phyloP scores from a whole-genome alignment of 148 eudicot species.

The Fallopia convolvulus region DNA sequence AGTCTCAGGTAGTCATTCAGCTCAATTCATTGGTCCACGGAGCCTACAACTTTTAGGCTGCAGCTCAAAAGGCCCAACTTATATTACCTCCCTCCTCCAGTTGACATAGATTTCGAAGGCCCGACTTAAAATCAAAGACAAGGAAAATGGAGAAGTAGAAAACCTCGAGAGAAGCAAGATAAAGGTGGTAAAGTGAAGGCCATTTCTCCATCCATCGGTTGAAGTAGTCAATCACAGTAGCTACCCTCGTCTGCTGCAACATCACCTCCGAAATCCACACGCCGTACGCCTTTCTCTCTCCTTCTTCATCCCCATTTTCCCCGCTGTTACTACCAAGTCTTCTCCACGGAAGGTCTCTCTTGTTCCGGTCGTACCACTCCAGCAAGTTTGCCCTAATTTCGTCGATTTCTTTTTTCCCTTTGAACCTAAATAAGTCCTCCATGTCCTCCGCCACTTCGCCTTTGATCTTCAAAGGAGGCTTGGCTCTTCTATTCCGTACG shows the following conservation, averaged over 20 bases:
- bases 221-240: constrained; percentile 69
- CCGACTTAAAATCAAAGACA: background rate
- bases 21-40: background rate
- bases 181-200: constrained; percentile 72
- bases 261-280: constrained; percentile 29
- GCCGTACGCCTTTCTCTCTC: constrained; percentile 15
- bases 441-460: constrained; percentile 35
- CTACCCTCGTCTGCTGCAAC: constrained; percentile 60
- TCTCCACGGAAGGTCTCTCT: constrained; percentile 90
- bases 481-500: background rate
- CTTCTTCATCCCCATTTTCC: constrained; percentile 4
- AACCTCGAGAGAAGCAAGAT: constrained; percentile 82
- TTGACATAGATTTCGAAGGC: background rate
- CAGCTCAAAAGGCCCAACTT: background rate
- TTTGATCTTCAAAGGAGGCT: background rate
- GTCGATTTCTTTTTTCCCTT: constrained; percentile 27
- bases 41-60: background rate
- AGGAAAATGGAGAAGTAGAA: background rate
- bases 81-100: background rate
- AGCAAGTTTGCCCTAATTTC: constrained; percentile 66
- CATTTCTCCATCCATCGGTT: constrained; percentile 83
- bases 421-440: constrained; percentile 56
- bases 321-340: constrained; percentile 21
- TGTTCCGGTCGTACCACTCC: constrained; percentile 74
- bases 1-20: background rate